These are phyloP conservation scores for Fraxinus quadrangulata DNA, from an alignment of 257 asterid genomes.

Conservation along the genomic window DNA sequence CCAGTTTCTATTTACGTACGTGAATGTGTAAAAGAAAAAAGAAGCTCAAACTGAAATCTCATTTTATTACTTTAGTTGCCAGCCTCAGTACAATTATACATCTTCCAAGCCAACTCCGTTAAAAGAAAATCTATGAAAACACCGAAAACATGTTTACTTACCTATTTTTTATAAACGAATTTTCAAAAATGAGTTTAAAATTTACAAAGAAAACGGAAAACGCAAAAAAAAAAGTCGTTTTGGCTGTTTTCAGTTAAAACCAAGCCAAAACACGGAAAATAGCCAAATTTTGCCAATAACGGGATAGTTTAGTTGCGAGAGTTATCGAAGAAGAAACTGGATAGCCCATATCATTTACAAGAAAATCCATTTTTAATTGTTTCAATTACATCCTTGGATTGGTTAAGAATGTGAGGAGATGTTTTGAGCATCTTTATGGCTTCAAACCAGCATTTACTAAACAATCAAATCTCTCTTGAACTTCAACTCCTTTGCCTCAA, in stretches of 20 bases:
- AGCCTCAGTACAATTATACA: not conserved
- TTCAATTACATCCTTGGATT: conserved; percentile 46
- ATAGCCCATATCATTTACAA: conserved; percentile 49
- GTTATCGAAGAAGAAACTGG: no score
- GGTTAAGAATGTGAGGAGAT: conserved; percentile 62
- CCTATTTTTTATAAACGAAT: no score
- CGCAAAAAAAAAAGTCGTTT: no score
- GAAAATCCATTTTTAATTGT: conserved; percentile 6
- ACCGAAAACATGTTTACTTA: no score
- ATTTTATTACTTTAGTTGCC: not conserved
- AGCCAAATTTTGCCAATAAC: no score
- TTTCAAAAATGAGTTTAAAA: no score
- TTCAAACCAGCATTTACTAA: conserved; percentile 56
- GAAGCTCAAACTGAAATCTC: not conserved
- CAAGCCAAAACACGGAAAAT: no score
- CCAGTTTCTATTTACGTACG: no score
- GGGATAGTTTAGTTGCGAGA: no score
- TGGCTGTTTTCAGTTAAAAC: no score
- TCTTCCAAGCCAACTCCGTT: conserved; percentile 9
- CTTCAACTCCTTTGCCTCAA: conserved; percentile 62
- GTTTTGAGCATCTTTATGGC: conserved; percentile 45
- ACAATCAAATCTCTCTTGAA: conserved; percentile 69
- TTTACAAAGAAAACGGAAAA: no score
- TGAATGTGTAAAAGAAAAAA: not conserved
- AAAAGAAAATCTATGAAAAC: not conserved